These are phyloP conservation scores for Fonsecaea erecta DNA, from an alignment of 2,329 filamentous ascomycete genomes.

Conservation along the genomic window DNA sequence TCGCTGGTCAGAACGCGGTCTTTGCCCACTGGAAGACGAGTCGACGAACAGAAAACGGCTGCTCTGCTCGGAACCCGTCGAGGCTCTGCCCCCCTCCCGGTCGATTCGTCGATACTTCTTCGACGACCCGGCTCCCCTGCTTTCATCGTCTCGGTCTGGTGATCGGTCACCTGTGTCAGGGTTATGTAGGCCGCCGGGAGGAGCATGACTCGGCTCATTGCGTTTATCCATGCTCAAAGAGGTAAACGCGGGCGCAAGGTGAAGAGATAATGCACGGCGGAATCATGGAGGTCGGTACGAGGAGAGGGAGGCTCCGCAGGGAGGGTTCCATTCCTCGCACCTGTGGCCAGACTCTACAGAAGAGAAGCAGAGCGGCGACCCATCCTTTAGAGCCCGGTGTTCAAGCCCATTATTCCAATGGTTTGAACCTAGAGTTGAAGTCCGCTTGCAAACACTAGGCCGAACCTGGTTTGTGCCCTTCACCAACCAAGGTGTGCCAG, in stretches of 20 bases:
- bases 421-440: slow-evolving; percentile 1
- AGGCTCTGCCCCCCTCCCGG: slow-evolving; percentile 18
- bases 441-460: slow-evolving; percentile 6
- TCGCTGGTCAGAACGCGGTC: slow-evolving; percentile 26
- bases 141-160: slow-evolving; percentile 9
- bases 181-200: slow-evolving; percentile 4
- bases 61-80: slow-evolving; percentile 9
- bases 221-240: slow-evolving; percentile 27
- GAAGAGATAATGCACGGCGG: slow-evolving; percentile 13
- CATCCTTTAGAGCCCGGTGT: background rate
- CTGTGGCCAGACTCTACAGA: background rate
- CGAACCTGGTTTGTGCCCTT: background rate
- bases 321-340: slow-evolving; percentile 5
- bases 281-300: slow-evolving; percentile 20
- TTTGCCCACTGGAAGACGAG: slow-evolving; percentile 21
- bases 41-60: slow-evolving; percentile 27
- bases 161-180: slow-evolving; percentile 8
- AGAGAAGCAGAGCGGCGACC: background rate
- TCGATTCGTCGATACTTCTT: slow-evolving; percentile 24
- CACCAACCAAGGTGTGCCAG: slow-evolving; percentile 9
- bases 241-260: slow-evolving; percentile 12
- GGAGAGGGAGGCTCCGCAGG: slow-evolving; percentile 2
- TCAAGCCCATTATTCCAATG: slow-evolving; percentile 14
- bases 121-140: slow-evolving; percentile 10
- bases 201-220: slow-evolving; percentile 4